Evolutionary conservation across 2,329 filamentous ascomycete species (phyloP).

Genomic region (Basipetospora chlamydospora): DNA sequence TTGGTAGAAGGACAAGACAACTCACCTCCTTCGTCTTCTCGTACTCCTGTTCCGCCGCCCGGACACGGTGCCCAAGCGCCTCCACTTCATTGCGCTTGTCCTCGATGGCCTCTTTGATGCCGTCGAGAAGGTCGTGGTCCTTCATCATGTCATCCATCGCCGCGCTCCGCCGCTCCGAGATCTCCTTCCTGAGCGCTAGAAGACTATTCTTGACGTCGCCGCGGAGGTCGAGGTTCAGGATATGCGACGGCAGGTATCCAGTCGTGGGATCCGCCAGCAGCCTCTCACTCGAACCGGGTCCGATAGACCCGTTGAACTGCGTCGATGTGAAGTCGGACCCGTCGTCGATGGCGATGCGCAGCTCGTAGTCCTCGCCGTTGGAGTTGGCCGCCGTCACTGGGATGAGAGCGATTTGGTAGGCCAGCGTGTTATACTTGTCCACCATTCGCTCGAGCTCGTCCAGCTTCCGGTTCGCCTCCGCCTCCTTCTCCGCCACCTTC

Average conservation of each 20-base stretch:
- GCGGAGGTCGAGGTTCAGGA: conserved; percentile 78
- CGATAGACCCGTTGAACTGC: conserved; percentile 30
- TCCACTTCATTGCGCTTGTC: conserved; percentile 91
- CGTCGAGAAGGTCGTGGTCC: conserved; percentile 83
- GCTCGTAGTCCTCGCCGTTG: conserved; percentile 71
- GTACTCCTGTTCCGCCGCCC: conserved; percentile 83
- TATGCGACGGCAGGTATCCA: conserved; percentile 79
- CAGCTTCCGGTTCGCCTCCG: conserved; percentile 71
- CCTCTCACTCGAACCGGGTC: conserved; percentile 43
- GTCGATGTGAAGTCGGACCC: conserved; percentile 61
- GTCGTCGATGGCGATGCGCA: conserved; percentile 68
- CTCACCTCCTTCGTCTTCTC: conserved; percentile 74
- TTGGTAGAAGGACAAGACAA: conserved; percentile 2
- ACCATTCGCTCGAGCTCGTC: conserved; percentile 87
- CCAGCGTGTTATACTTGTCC: conserved; percentile 83
- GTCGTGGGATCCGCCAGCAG: conserved; percentile 68
- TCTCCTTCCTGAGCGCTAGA: conserved; percentile 66
- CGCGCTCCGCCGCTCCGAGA: conserved; percentile 72
- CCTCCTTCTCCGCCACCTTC: conserved; percentile 70
- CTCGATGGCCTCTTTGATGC: conserved; percentile 91
- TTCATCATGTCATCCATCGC: conserved; percentile 87
- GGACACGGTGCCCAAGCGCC: conserved; percentile 73
- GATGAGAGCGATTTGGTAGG: conserved; percentile 86
- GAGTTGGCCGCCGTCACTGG: conserved; percentile 74
- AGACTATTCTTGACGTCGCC: conserved; percentile 71